These are phyloP conservation scores for Petunia secreta DNA, from an alignment of 257 asterid species.

Conservation along the genomic window DNA sequence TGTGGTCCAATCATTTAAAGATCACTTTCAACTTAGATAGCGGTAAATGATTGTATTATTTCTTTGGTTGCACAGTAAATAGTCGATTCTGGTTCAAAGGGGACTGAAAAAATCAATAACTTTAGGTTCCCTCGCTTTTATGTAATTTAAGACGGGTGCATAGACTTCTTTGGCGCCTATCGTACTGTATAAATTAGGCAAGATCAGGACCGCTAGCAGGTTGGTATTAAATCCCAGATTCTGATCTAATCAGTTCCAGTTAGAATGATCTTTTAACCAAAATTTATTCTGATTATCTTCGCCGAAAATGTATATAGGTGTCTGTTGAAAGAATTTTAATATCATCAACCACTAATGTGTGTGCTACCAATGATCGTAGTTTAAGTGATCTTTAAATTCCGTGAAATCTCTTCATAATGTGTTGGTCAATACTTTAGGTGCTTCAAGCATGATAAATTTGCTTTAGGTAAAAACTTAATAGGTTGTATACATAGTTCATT, in stretches of 20 bases:
- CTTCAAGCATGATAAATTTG: conserved; percentile 2
- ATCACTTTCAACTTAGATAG: not conserved
- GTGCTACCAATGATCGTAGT: not conserved
- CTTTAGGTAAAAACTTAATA: not conserved
- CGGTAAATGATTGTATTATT: not conserved
- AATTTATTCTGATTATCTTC: not conserved
- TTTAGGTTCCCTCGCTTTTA: not conserved
- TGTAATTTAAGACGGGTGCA: not conserved
- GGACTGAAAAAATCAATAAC: not conserved
- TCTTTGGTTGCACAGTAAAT: not conserved
- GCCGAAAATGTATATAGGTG: not conserved
- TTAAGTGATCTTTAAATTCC: not conserved
- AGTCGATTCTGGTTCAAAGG: not conserved
- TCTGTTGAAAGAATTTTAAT: not conserved
- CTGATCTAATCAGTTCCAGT: conserved; percentile 12
- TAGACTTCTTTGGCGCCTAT: not conserved
- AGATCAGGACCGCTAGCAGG: not conserved
- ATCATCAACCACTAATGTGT: not conserved
- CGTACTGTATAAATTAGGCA: not conserved
- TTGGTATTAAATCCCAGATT: not conserved
- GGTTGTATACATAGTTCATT: not conserved
- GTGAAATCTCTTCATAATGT: not conserved
- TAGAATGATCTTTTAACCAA: not conserved
- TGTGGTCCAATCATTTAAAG: not conserved
- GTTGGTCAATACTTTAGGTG: not conserved